Evolutionary conservation across 1,284 basidiomycete genomes (phyloP), one percentile per base, ranked within the genome.

Genomic region (Porodaedalea pini): DNA sequence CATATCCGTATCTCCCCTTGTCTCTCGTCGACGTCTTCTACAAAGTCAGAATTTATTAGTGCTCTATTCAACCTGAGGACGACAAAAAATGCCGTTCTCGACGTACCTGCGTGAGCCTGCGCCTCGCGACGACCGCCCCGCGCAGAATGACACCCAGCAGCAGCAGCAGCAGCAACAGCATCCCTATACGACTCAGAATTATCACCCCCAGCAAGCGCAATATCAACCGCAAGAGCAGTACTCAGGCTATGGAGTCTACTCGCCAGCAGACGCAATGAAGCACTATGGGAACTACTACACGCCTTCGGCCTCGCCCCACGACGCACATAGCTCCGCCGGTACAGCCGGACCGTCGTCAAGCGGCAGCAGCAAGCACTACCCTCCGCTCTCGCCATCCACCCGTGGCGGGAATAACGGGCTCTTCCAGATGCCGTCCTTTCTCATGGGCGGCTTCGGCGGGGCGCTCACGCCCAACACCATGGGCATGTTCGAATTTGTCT

Each of bases 381-480:
- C 25, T 13, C 37, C 19, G 36, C 40, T 31, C 21, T 27, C 56
- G 4, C 36, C 43, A 4, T 27, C 21, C 8, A n/a, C 31, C 15
- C n/a, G 27, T 36, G 32, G 36, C 54, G 23, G 21, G 13, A 48
- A 31, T 23, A 37, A 53, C 36, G 67, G 66, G 6, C 67, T 85
- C 51, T 78, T 88, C 61, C 83, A 86, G 66, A 73, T 88, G 47
- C 86, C 86, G 4, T 73, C 77, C 17, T 88, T 85, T 66, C 78
- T 88, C 68, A 72, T 82, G 62, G 70, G 70, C 54, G 77, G 77
- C 3, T 72, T 78, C 0, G 81, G 84, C 11, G 36, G 43, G 34
- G 80, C 85, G 8, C 65, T 88, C 15, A 78, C 51, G 7, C 82
- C 1, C n/a, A 23, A 15, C 21, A 25, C 23, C 34, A 21, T 44